Evolutionary conservation across 768 basidiomycete species (phyloP).

Genomic region (Naganishia antarctica): DNA sequence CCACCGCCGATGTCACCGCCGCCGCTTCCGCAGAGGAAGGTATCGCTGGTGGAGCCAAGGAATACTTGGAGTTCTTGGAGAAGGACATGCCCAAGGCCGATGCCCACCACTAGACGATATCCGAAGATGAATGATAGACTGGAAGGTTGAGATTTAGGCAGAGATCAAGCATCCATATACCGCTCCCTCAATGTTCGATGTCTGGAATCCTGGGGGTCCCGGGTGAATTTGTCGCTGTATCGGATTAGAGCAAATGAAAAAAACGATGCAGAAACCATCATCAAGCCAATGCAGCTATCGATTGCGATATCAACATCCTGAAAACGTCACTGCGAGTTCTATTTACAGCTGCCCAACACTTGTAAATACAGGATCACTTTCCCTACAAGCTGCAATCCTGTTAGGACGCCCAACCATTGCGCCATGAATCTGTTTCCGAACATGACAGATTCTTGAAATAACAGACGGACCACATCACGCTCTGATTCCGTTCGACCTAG

Average conservation of each 20-base stretch:
- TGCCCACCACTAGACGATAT: conserved; percentile 54
- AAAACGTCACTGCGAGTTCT: no score
- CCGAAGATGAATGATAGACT: neutral
- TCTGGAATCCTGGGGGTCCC: neutral
- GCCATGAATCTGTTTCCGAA: conserved; percentile 8
- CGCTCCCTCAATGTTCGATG: neutral
- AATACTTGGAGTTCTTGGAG: conserved; percentile 75
- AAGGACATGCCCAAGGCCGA: conserved; percentile 67
- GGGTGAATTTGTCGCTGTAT: neutral
- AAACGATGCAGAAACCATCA: conserved; percentile 1
- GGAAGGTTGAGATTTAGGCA: neutral
- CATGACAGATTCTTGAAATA: conserved; percentile 1
- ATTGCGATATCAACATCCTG: no score
- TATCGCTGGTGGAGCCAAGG: conserved; percentile 60
- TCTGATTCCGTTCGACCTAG: neutral
- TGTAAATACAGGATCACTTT: neutral
- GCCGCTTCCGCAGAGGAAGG: conserved; percentile 43
- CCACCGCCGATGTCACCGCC: conserved; percentile 47
- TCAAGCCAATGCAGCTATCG: neutral
- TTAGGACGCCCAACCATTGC: neutral
- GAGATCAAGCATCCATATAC: conserved; percentile 13
- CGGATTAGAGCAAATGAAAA: neutral
- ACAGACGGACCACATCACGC: neutral
- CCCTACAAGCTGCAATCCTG: neutral
- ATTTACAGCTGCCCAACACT: no score